Evolutionary conservation across 768 basidiomycete species (phyloP).

Genomic region (Boletus subparvulus): DNA sequence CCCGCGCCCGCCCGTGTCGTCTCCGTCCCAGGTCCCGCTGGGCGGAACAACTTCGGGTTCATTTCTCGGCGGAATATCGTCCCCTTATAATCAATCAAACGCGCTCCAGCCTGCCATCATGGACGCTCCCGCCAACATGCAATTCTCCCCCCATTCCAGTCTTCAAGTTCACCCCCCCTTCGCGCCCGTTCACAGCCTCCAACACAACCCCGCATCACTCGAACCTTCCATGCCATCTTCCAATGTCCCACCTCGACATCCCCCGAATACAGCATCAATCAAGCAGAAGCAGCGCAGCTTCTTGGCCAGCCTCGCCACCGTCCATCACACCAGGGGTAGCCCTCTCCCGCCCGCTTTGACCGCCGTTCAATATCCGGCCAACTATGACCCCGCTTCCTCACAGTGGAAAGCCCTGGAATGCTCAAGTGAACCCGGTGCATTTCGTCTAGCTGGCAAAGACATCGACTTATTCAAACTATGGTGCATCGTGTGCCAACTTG

Average conservation of each 20-base stretch:
- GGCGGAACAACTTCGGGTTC: conserved; percentile 67
- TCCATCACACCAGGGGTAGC: conserved; percentile 56
- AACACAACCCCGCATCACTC: conserved; percentile 39
- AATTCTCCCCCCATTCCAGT: conserved; percentile 42
- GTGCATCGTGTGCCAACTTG: conserved; percentile 55
- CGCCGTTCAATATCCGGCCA: conserved; percentile 51
- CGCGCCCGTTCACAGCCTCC: conserved; percentile 36
- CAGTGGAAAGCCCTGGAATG: conserved; percentile 67
- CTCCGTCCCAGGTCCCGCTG: conserved; percentile 34
- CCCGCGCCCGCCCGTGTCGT: conserved; percentile 43
- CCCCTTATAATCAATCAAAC: conserved; percentile 28
- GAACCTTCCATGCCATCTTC: conserved; percentile 46
- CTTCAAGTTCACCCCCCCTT: conserved; percentile 43
- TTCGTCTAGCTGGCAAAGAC: conserved; percentile 72
- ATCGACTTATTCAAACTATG: conserved; percentile 77
- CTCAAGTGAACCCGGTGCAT: conserved; percentile 56
- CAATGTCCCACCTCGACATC: conserved; percentile 38
- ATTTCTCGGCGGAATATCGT: conserved; percentile 61
- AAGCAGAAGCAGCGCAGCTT: conserved; percentile 62
- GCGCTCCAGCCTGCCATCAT: conserved; percentile 42
- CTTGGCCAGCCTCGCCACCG: conserved; percentile 54
- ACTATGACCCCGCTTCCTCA: conserved; percentile 62
- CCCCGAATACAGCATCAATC: conserved; percentile 34
- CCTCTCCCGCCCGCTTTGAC: conserved; percentile 78
- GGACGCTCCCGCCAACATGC: conserved; percentile 41